Base-by-base conservation (phyloP, 441 rosid species). In the Geranium incanum region DNA sequence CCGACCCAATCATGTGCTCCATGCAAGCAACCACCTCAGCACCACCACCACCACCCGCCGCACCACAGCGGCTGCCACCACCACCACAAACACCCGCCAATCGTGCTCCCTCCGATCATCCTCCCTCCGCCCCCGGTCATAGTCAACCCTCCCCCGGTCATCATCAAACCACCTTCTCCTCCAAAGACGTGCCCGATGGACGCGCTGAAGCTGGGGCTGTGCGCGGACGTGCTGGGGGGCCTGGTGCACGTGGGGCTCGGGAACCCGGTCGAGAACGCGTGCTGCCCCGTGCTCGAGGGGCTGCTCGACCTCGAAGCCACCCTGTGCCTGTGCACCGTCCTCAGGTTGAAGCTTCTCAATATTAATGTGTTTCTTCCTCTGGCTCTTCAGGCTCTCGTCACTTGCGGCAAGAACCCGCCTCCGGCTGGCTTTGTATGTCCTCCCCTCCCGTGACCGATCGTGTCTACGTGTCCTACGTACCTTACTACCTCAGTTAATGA, bases 241-340 rank as follows among this genome's bases (percentile, higher is more conserved):
- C 33, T 84, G 0, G 0, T 1, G 33, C 33, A 28, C 33, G 33
- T 28, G 33, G 33, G 33, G 33, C 33, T 28, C 33, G 33, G 33
- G 33, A 28, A 28, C 33, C 33, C 33, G 33, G 33, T 28, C 1
- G 88, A 84, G 68, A 64, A 68, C 9, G 87, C 83, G 43, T 89
- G 91, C 71, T 89, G 91, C 83, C 82, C 88, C 0, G 69, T 84
- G 8, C 82, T 86, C 5, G 70, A 76, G 23, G 91, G 89, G 3
- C 86, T 88, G 48, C 68, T 87, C 6, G 88, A 87, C 73, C 82
- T 88, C 5, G 89, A 88, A 78, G 92, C 89, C 0, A 88, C 94
- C 0, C 60, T 87, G 6, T 90, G 92, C 80, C 86, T 88, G 37
- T 90, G 92, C 77, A 87, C 88, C 6, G 90, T 88, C 76, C 88